Conservation (phyloP, 495 filamentous ascomycete species). For the Xylaria nigripes region DNA sequence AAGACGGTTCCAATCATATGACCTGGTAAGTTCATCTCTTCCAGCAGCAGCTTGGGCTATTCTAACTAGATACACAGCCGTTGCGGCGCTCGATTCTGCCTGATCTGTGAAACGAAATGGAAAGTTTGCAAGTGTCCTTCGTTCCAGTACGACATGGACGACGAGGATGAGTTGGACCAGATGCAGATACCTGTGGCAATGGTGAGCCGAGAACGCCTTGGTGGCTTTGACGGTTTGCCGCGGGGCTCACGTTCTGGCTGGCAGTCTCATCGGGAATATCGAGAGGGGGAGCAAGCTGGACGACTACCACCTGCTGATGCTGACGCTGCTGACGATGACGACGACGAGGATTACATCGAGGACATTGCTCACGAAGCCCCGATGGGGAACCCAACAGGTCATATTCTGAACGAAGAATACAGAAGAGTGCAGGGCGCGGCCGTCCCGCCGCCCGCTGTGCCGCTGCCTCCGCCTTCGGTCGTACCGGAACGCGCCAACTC, state of each 20-base stretch:
- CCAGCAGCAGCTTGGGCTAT: not conserved
- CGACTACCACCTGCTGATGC: slow-evolving; percentile 43
- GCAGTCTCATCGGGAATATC: slow-evolving; percentile 43
- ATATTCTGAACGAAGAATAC: slow-evolving; percentile 41
- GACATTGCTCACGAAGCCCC: slow-evolving; percentile 30
- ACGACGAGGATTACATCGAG: slow-evolving; percentile 34
- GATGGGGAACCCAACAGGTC: slow-evolving; percentile 33
- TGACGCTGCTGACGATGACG: slow-evolving; percentile 32
- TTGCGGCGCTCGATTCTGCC: slow-evolving; percentile 76
- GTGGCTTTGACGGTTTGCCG: slow-evolving; percentile 10
- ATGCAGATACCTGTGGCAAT: slow-evolving; percentile 44
- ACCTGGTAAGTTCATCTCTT: slow-evolving; percentile 51
- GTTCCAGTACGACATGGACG: slow-evolving; percentile 60
- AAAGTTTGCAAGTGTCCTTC: slow-evolving; percentile 74
- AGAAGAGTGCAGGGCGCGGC: slow-evolving; percentile 34
- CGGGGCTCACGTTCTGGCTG: slow-evolving; percentile 26
- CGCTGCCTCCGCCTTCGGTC: slow-evolving; percentile 22
- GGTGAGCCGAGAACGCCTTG: slow-evolving; percentile 20
- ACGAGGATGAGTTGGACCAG: slow-evolving; percentile 49
- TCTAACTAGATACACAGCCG: slow-evolving; percentile 39
- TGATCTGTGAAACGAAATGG: slow-evolving; percentile 70
- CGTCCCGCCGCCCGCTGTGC: slow-evolving; percentile 28
- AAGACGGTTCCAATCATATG: slow-evolving; percentile 80
- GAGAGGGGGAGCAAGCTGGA: slow-evolving; percentile 49
- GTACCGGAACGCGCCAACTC: slow-evolving; percentile 29